Conservation (phyloP, 1,284 basidiomycete genomes). For the Vanrija pseudolonga region DNA sequence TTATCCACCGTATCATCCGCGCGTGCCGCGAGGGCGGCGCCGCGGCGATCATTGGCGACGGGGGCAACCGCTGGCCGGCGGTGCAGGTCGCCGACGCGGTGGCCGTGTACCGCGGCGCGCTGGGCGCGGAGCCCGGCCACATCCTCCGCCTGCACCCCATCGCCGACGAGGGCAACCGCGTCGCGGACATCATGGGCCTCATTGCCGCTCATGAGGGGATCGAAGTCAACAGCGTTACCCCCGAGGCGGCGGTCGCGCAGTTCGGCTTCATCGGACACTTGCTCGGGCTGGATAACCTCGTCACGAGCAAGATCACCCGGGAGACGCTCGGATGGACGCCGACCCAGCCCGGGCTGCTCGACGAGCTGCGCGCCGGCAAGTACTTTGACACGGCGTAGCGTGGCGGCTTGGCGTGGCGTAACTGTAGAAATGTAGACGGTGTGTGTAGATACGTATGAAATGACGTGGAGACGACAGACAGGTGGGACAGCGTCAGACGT, state of each 20-base stretch:
- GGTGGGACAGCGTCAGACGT: no score
- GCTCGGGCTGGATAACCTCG: not conserved
- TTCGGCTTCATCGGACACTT: not conserved
- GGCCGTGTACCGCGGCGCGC: no score
- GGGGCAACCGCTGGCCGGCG: no score
- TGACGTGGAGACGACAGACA: not conserved
- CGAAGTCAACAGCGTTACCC: not conserved
- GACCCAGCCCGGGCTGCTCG: not conserved
- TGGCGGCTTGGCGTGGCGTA: no score
- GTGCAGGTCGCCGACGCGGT: no score
- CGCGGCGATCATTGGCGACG: no score
- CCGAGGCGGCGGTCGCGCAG: not conserved
- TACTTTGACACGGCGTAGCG: not conserved
- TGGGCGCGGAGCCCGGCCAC: no score
- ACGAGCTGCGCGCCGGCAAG: not conserved
- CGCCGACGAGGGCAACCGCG: no score
- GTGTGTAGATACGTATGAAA: not conserved
- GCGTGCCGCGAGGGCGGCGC: no score
- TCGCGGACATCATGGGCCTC: no score
- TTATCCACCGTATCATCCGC: no score
- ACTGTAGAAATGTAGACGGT: not conserved
- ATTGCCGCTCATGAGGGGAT: not conserved
- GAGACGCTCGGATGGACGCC: not conserved
- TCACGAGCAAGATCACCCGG: not conserved
- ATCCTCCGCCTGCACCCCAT: no score